These are phyloP conservation scores for Tolypocladium guangdongense DNA, from an alignment of 2,329 filamentous ascomycete species.

Conservation along the genomic window DNA sequence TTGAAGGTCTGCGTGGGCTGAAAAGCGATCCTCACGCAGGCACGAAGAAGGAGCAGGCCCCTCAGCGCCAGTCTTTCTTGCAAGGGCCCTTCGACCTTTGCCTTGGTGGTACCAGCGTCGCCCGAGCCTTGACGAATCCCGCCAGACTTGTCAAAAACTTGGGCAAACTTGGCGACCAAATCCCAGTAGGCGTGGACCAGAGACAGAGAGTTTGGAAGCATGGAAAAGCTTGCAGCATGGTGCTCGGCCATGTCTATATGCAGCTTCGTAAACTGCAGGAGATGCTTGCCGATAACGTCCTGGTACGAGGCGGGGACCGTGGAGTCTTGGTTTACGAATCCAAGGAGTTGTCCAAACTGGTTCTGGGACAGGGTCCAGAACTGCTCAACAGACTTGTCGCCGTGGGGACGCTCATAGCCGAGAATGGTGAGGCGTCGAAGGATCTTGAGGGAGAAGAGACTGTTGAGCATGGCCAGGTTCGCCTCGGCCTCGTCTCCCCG, in stretches of 20 bases:
- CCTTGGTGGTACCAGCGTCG: constrained; percentile 28
- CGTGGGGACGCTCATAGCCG: constrained; percentile 76
- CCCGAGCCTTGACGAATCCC: constrained; percentile 38
- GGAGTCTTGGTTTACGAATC: constrained; percentile 47
- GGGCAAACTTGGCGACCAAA: constrained; percentile 64
- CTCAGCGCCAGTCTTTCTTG: constrained; percentile 74
- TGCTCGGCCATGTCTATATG: constrained; percentile 75
- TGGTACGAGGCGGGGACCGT: constrained; percentile 41
- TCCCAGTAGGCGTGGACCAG: constrained; percentile 80
- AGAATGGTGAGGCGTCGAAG: constrained; percentile 67
- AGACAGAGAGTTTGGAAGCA: constrained; percentile 67
- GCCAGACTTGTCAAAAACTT: constrained; percentile 55
- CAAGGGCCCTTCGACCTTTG: constrained; percentile 49
- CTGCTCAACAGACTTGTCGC: constrained; percentile 61
- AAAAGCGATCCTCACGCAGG: constrained; percentile 78
- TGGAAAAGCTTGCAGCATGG: constrained; percentile 73
- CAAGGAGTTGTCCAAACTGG: constrained; percentile 69
- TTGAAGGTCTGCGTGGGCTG: constrained; percentile 73
- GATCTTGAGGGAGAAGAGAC: constrained; percentile 66
- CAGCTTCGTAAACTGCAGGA: constrained; percentile 83
- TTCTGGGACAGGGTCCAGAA: constrained; percentile 73
- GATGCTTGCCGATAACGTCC: constrained; percentile 67
- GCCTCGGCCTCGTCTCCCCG: constrained; percentile 48
- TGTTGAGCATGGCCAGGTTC: constrained; percentile 60
- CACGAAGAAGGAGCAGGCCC: constrained; percentile 69